These are phyloP conservation scores for Canavalia gladiata DNA, from an alignment of 306 rosid genomes.

Conservation along the genomic window DNA sequence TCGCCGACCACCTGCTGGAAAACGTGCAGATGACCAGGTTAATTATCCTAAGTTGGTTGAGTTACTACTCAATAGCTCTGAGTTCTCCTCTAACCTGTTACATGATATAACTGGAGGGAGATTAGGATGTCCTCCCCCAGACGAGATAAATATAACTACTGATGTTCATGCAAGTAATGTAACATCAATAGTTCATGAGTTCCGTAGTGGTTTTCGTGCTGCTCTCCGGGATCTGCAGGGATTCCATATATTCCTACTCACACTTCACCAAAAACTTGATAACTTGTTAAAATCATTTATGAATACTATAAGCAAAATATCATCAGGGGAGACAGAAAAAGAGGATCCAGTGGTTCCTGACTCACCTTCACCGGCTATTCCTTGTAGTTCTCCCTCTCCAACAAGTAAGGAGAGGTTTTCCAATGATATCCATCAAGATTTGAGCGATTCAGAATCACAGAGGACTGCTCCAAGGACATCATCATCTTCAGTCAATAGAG, in stretches of 20 bases:
- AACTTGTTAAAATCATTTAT: constrained; percentile 71
- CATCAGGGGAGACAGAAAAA: constrained; percentile 75
- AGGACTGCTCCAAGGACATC: constrained; percentile 73
- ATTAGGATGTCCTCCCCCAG: constrained; percentile 66
- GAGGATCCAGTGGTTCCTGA: constrained; percentile 69
- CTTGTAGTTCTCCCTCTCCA: constrained; percentile 58
- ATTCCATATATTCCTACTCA: constrained; percentile 79
- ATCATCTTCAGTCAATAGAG: constrained; percentile 65
- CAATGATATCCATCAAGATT: constrained; percentile 70
- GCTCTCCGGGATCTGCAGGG: constrained; percentile 95
- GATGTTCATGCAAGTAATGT: constrained; percentile 54
- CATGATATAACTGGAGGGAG: constrained; percentile 87
- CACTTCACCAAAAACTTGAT: constrained; percentile 89
- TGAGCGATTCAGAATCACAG: constrained; percentile 70
- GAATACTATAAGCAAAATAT: constrained; percentile 67
- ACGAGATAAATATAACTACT: constrained; percentile 51
- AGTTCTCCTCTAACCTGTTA: constrained; percentile 77
- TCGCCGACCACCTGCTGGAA: constrained; percentile 94
- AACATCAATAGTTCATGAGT: constrained; percentile 67
- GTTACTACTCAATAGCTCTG: constrained; percentile 82
- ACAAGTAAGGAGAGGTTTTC: constrained; percentile 63
- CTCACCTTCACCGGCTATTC: constrained; percentile 61
- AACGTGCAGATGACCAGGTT: constrained; percentile 89
- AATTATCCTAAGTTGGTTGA: constrained; percentile 94
- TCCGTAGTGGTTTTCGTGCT: constrained; percentile 85